phyloP scores from a whole-genome alignment of 345 rosid species.

The Corymbia maculata region DNA sequence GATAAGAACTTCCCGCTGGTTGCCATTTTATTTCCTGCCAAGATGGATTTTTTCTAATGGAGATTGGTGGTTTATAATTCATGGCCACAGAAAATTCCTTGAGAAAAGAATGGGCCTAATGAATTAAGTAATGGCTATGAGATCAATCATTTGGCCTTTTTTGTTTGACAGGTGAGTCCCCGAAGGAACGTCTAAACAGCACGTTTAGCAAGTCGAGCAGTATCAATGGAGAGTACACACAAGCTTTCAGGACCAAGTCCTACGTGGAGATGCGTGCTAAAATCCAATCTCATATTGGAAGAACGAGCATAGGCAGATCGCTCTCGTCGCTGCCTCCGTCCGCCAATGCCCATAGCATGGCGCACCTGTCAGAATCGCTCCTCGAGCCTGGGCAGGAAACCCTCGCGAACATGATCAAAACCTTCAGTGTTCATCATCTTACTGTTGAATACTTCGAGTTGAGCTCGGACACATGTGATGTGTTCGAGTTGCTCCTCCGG shows the following conservation, averaged over 20 bases:
- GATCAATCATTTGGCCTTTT: not conserved
- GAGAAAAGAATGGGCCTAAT: not conserved
- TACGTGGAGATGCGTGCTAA: constrained; percentile 57
- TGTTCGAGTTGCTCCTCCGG: constrained; percentile 64
- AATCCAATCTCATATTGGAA: constrained; percentile 36
- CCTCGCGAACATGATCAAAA: constrained; percentile 19
- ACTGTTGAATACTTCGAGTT: constrained; percentile 45
- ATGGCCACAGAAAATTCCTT: not conserved
- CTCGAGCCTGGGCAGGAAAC: constrained; percentile 57
- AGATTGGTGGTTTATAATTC: not conserved
- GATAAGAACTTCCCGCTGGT: not conserved
- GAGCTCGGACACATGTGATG: constrained; percentile 38
- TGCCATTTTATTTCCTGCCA: not conserved
- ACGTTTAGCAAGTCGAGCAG: constrained; percentile 17
- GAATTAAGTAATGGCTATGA: not conserved
- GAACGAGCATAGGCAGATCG: not conserved
- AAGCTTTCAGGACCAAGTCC: constrained; percentile 77
- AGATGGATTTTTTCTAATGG: not conserved
- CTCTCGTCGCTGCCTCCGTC: not conserved
- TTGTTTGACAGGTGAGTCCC: not conserved
- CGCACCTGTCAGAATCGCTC: constrained; percentile 48
- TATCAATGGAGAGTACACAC: constrained; percentile 71
- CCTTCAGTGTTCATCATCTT: constrained; percentile 28
- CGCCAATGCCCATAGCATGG: not conserved
- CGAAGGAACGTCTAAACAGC: not conserved